Base-by-base conservation (phyloP, 768 basidiomycete species). In the Leucosporidium creatinivorum region DNA sequence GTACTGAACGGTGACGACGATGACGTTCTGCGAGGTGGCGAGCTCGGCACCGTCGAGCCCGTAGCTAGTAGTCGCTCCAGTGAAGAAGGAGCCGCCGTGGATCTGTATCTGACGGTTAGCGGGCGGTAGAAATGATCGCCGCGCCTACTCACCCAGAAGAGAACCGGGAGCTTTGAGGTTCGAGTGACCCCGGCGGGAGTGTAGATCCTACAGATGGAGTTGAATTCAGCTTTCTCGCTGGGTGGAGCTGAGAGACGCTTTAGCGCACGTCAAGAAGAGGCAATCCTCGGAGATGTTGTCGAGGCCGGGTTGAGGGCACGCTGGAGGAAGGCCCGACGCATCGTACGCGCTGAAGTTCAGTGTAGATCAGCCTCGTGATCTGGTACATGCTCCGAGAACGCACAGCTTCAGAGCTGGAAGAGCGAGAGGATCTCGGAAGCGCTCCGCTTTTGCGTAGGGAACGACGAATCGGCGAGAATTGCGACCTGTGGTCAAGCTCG, bases 1-100 rank as follows among this genome's bases (percentile, higher is more conserved):
- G 75, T 93, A 91, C 76, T 93, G 91, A 33, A 91, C 80, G 21
- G 89, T 86, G 12, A 86, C 86, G 21, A 93, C 89, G 64, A 93
- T 86, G 8, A 89, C 86, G 57, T 85, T 81, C 9, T 87, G 87
- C 1, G 84, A 83, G 30, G 82, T 74, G 1, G 90, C 89, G 21
- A 93, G 83, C 9, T 82, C 83, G 10, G 88, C 86, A 1, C 89
- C 91, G 76, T 91, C 88, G 17, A 94, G 79, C 36, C 86, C 89
- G 19, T 87, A 82, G 31, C 80, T 84, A 10, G 84, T 86, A 6
- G 88, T 86, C 48, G 86, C 86, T 10, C 92, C 90, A 5, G 80
- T 73, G 60, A 84, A 79, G 77, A 88, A 89, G 0, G 90, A 91
- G 26, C 92, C 91, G 13, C 91, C 92, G 71, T 92, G 92, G 62